Evolutionary conservation across 345 rosid genomes (phyloP), one percentile per base, ranked within the genome.

Genomic region (Pistacia atlantica): DNA sequence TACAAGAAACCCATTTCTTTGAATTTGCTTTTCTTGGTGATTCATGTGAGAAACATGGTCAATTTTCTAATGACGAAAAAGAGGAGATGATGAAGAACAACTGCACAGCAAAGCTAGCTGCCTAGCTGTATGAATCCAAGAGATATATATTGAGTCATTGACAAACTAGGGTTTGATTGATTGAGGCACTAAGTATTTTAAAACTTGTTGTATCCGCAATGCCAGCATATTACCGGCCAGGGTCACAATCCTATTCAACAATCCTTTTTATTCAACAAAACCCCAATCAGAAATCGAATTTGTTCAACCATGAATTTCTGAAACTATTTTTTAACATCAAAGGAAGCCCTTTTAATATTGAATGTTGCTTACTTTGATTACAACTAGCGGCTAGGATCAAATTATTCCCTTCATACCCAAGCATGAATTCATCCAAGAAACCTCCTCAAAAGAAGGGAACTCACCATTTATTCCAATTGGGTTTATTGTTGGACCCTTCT

Each of bases 171-270:
- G 33, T n/a, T 71, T 42, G 57, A 16, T 38, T 72, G 42, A 42
- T 59, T 38, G 45, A 42, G 54, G 61, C 37, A 33, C 70, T 74
- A 33, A 65, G 31, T 54, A 74, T 18, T 49, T 74, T 35, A 37
- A 52, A 8, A 12, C 1, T 31, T 63, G 35, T 64, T 51, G 59
- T 51, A 25, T 11, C 59, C 69, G 4, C 62, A 54, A 64, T 63
- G 77, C 54, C 77, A 74, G 77, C 77, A 74, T 20, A 62, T 0
- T 10, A 31, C 51, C 48, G 76, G 76, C 69, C 69, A 11, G 48
- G 46, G 69, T 73, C 49, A 73, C 3, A 51, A 73, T 63, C 57
- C 25, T 25, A 25, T 25, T 25, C 25, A 25, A 25, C 25, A 25
- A 25, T 25, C 25, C 25, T 25, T 25, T 25, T 25, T 25, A 25